These are phyloP conservation scores for Mantamonas sphyraenae DNA, from an alignment of 78 protist genomes.

Conservation along the genomic window DNA sequence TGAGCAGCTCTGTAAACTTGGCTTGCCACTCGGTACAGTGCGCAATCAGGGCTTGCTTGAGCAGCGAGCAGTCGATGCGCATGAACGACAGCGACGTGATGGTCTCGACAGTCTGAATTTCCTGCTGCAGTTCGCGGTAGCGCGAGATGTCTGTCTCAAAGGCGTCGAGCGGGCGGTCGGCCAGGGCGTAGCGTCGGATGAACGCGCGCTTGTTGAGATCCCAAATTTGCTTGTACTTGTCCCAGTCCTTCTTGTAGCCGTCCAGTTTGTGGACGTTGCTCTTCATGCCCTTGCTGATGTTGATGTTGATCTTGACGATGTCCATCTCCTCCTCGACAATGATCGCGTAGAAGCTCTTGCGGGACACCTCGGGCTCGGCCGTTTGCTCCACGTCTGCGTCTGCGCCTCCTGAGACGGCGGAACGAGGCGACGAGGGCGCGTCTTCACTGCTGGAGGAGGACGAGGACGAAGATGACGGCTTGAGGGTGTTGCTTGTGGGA, in stretches of 20 bases:
- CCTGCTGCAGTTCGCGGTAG: constrained; percentile 6
- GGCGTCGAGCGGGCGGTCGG: constrained; percentile 26
- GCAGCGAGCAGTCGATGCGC: constrained; percentile 41
- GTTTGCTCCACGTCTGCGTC: neutral
- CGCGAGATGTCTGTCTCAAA: constrained; percentile 51
- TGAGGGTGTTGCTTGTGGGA: neutral
- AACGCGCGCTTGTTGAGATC: constrained; percentile 44
- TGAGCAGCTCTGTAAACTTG: constrained; percentile 34
- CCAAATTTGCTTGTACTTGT: constrained; percentile 52
- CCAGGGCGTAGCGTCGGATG: constrained; percentile 43
- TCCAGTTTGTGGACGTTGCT: neutral
- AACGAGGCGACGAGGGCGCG: neutral
- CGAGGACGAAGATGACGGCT: constrained; percentile 1
- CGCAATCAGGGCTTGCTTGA: constrained; percentile 43
- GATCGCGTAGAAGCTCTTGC: neutral
- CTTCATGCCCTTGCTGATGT: neutral
- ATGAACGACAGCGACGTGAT: constrained; percentile 38
- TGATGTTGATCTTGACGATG: neutral
- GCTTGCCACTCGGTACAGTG: constrained; percentile 59
- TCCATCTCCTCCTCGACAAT: neutral
- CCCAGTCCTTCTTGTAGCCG: constrained; percentile 26
- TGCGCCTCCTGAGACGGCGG: neutral
- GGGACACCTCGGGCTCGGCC: neutral
- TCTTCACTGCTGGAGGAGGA: neutral
- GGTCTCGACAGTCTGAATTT: constrained; percentile 33